Base-by-base conservation (phyloP, 805 yeast species). In the Lipomyces mesembrius region DNA sequence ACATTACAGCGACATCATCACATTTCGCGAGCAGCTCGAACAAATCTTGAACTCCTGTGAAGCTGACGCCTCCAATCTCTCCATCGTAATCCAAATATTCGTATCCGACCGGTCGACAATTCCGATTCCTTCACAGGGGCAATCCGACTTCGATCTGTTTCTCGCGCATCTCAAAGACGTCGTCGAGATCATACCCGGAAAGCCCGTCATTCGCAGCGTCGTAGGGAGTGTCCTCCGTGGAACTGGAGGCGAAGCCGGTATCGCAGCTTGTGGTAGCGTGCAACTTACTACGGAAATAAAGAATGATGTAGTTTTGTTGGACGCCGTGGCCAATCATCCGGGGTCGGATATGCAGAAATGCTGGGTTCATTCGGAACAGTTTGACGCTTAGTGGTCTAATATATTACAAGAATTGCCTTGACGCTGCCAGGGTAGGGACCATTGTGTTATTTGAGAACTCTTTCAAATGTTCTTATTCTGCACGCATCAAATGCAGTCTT, bases 281-380 rank as follows among this genome's bases (percentile, higher is more conserved):
- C 22, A 54, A n/a, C 39, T 72, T 5, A 37, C 37, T 2, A 59
- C 62, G 2, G 55, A 55, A 3, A 64, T 72, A 3, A 58, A 62
- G 52, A 72, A 66, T 35, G 39, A 59, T 8, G 72, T 65, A 8
- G 66, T 71, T 5, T 12, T 54, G n/a, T 39, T 72, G 72, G 27
- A 67, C 70, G 32, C 53, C n/a, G 74, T 64, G 5, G 73, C 64
- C 17, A 60, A 73, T 43, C 63, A 62, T n/a, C 29, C 29, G 29
- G 75, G 75, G 2, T 55, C 74, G 32, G 67, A 63, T 43, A 68
- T 71, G 25, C 72, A 66, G 55, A 69, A 74, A 4, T 60, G 71
- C 20, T 72, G 72, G 49, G 67, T 72, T 12, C 74, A 72, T 65
- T 37, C 52, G 25, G 73, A 71, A 58, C 60, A 59, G 25, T 70